Percentiles rank a stretch among this genome's conserved stretches.
phyloP scores from a whole-genome alignment of 768 basidiomycete genomes.

The Coprinellus aureogranulatus region DNA sequence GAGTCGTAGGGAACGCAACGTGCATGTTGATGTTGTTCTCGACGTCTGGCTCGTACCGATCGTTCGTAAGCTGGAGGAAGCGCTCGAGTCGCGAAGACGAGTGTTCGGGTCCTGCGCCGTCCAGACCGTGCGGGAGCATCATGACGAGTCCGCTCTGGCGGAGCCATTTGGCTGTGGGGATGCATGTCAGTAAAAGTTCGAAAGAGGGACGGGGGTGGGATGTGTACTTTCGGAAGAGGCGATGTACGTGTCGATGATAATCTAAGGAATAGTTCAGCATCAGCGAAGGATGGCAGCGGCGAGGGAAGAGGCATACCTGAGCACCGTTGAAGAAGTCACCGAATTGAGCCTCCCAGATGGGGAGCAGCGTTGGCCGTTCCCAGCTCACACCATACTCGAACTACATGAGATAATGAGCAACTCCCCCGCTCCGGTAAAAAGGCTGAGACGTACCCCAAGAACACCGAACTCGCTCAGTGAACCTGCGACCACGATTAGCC shows the following conservation, averaged over 20 bases:
- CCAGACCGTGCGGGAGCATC: slow-evolving; percentile 84
- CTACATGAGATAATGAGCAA: no score
- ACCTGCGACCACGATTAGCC: slow-evolving; percentile 39
- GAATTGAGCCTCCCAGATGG: slow-evolving; percentile 95
- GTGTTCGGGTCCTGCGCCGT: slow-evolving; percentile 93
- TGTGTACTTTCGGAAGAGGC: slow-evolving; percentile 80
- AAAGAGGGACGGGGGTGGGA: no score
- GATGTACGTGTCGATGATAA: slow-evolving; percentile 88
- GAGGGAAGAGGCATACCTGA: slow-evolving; percentile 41
- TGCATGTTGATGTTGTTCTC: slow-evolving; percentile 75
- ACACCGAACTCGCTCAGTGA: slow-evolving; percentile 89
- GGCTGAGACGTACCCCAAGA: no score
- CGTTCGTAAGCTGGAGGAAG: slow-evolving; percentile 88
- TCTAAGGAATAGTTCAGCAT: slow-evolving; percentile 19
- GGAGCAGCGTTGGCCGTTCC: slow-evolving; percentile 77
- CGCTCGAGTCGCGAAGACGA: slow-evolving; percentile 86
- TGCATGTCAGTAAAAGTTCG: no score
- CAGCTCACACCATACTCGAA: slow-evolving; percentile 92
- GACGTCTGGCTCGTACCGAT: slow-evolving; percentile 43
- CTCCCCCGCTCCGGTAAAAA: no score
- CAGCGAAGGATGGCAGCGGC: background rate
- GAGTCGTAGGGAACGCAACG: slow-evolving; percentile 81
- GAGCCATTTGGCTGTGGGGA: slow-evolving; percentile 93
- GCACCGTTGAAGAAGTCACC: slow-evolving; percentile 95
- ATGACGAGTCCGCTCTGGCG: slow-evolving; percentile 87